phyloP scores from a whole-genome alignment of 129 eudicot species.

The Oenanthe sinensis region DNA sequence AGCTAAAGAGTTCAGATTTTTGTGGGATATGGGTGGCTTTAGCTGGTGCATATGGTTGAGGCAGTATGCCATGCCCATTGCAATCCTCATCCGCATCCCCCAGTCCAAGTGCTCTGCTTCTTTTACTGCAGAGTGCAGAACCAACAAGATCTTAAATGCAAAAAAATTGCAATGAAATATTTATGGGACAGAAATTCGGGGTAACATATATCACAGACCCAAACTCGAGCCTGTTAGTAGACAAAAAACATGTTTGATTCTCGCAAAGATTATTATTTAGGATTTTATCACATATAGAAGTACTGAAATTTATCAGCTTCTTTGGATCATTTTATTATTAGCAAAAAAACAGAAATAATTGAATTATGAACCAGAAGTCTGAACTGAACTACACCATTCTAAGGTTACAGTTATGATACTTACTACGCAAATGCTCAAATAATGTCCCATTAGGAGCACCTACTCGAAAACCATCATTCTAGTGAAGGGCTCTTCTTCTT shows the following conservation, averaged over 20 bases:
- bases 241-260: background rate
- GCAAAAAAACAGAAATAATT: background rate
- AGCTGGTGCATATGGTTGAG: conserved; percentile 82
- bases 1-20: conserved; percentile 52
- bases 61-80: conserved; percentile 94
- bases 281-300: background rate
- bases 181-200: background rate
- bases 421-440: conserved; percentile 84
- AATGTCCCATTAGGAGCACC: conserved; percentile 93
- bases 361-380: background rate
- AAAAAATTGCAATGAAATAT: background rate
- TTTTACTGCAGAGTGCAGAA: conserved; percentile 62
- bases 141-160: background rate
- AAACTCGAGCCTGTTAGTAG: background rate
- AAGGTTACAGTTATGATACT: conserved; percentile 20
- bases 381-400: background rate
- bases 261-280: background rate
- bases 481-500: conserved; percentile 78
- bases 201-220: no score
- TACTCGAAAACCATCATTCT: conserved; percentile 93
- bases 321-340: background rate
- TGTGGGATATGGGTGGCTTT: conserved; percentile 57
- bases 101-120: conserved; percentile 95
- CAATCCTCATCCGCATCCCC: conserved; percentile 66
- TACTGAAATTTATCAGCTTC: background rate